Conservation (phyloP, 129 eudicot species). For the Oenanthe sinensis region DNA sequence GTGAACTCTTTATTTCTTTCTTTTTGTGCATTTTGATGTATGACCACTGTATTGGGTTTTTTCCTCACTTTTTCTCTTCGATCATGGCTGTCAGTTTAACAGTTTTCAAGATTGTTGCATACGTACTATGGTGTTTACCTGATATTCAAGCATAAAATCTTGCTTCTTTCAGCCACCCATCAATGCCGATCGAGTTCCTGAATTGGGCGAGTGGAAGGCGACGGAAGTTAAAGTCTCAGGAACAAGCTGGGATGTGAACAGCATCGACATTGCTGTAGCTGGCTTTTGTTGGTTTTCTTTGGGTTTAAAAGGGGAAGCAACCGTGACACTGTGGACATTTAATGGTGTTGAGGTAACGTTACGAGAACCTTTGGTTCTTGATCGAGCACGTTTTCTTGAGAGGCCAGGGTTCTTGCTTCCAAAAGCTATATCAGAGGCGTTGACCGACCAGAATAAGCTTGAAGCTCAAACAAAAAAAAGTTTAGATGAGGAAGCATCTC, state of each 20-base stretch:
- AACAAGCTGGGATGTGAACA: constrained; percentile 91
- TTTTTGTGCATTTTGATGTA: not conserved
- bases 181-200: constrained; percentile 61
- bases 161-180: constrained; percentile 70
- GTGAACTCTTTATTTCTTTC: not conserved
- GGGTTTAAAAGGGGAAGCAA: constrained; percentile 89
- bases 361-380: constrained; percentile 92
- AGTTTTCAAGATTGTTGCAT: not conserved
- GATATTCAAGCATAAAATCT: not conserved
- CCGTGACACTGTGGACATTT: constrained; percentile 63
- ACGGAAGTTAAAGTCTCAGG: constrained; percentile 71
- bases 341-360: constrained; percentile 61
- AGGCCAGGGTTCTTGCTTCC: constrained; percentile 97
- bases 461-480: constrained; percentile 43
- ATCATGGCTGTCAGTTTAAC: not conserved
- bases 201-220: constrained; percentile 73
- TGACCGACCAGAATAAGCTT: constrained; percentile 50
- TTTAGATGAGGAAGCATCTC: constrained; percentile 20
- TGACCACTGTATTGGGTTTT: not conserved
- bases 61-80: not conserved
- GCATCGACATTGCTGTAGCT: constrained; percentile 65
- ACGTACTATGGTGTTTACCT: not conserved
- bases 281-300: constrained; percentile 94
- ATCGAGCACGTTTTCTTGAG: constrained; percentile 71
- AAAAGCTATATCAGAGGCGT: constrained; percentile 78